These are phyloP conservation scores for Hortiboletus campestris DNA, from an alignment of 768 basidiomycete species.

Conservation along the genomic window DNA sequence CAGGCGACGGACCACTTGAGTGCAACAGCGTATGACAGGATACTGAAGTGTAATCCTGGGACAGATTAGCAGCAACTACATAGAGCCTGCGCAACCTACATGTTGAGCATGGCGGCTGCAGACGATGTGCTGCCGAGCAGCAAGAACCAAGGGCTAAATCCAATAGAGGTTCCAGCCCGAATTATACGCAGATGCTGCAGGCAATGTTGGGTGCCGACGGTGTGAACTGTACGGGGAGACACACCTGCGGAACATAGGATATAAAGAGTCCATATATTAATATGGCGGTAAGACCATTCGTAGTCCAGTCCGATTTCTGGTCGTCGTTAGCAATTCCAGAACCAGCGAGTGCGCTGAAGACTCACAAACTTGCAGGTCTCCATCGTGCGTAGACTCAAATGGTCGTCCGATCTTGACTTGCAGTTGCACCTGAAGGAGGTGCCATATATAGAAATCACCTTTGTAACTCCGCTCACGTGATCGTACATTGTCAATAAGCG, in stretches of 20 bases:
- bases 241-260: constrained; percentile 83
- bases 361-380: constrained; percentile 22
- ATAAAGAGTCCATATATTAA: constrained; percentile 73
- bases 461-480: constrained; percentile 6
- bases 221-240: background rate
- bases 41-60: constrained; percentile 80
- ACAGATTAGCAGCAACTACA: background rate
- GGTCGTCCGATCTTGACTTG: too few relatives aligned
- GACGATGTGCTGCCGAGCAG: constrained; percentile 84
- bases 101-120: constrained; percentile 81
- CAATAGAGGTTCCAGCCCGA: constrained; percentile 72
- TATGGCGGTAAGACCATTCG: constrained; percentile 55
- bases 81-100: constrained; percentile 42
- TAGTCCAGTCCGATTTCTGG: constrained; percentile 73
- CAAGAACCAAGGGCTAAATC: constrained; percentile 89
- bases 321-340: background rate
- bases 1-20: constrained; percentile 56
- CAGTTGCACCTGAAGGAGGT: background rate
- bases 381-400: background rate
- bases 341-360: background rate
- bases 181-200: constrained; percentile 79
- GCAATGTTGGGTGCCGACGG: background rate
- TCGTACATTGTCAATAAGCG: too few relatives aligned
- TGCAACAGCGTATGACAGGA: constrained; percentile 79
- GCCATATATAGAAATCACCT: background rate